A percentile compares a stretch with the other conserved stretches of the same genome.
Conservation (phyloP, 179 eudicot genomes). For the Silene noctiflora region DNA sequence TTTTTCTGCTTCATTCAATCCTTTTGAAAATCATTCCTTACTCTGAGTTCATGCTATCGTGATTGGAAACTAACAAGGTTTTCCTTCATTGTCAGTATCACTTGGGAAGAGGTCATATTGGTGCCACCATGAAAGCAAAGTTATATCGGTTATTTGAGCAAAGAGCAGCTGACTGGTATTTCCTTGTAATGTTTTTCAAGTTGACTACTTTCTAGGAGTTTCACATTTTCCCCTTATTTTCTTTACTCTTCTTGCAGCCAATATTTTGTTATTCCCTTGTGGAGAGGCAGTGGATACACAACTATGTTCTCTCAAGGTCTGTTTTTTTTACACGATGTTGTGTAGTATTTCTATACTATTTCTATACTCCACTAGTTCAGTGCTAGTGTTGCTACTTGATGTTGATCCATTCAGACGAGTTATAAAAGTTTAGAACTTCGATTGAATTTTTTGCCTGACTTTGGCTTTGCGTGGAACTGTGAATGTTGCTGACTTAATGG, state of each 20-base stretch:
- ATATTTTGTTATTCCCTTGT: constrained; percentile 78
- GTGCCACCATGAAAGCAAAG: constrained; percentile 66
- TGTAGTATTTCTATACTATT: neutral
- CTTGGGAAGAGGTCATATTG: constrained; percentile 90
- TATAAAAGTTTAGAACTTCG: neutral
- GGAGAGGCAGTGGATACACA: constrained; percentile 93
- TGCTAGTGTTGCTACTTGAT: neutral
- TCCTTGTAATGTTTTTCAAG: constrained; percentile 3
- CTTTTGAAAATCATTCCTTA: neutral
- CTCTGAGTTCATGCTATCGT: neutral
- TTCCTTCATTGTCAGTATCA: constrained; percentile 52
- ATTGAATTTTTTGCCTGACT: neutral
- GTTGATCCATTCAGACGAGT: neutral
- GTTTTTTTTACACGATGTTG: constrained; percentile 13
- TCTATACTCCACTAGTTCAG: neutral
- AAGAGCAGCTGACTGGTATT: constrained; percentile 59
- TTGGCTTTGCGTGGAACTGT: neutral
- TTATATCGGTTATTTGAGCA: constrained; percentile 66
- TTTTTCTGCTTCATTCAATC: neutral
- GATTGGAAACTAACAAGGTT: constrained; percentile 5
- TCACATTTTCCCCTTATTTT: constrained; percentile 22
- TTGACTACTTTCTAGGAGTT: constrained; percentile 1
- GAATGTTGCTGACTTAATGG: no score
- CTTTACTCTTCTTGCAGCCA: constrained; percentile 45
- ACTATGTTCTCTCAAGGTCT: constrained; percentile 94